Evolutionary conservation across 2,329 filamentous ascomycete species (phyloP).

Genomic region (Hypoxylon sp.): DNA sequence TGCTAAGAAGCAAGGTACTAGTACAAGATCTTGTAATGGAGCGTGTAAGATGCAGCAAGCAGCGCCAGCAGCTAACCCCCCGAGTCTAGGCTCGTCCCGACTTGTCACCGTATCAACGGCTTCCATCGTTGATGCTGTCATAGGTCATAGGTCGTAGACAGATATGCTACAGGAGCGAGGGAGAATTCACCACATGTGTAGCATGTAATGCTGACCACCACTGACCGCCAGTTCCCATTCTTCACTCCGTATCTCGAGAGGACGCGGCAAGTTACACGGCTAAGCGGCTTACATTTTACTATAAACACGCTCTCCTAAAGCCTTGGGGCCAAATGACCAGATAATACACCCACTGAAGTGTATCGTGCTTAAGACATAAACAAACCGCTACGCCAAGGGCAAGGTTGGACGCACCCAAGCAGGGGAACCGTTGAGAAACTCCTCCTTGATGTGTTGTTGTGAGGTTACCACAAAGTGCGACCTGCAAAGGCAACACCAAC

Average conservation of each 20-base stretch:
- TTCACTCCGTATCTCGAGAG: conserved; percentile 16
- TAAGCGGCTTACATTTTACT: conserved; percentile 28
- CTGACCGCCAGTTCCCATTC: conserved; percentile 8
- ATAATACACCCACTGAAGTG: conserved; percentile 29
- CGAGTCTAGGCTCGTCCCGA: conserved; percentile 25
- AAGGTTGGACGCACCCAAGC: conserved; percentile 16
- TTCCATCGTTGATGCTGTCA: conserved; percentile 14
- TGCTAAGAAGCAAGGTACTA: conserved; percentile 36
- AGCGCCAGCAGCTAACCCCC: conserved; percentile 18
- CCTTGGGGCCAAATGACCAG: conserved; percentile 23
- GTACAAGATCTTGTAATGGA: conserved; percentile 42
- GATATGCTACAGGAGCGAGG: conserved; percentile 11
- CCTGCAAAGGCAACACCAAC: conserved; percentile 30
- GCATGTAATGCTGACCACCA: conserved; percentile 23
- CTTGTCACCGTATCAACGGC: conserved; percentile 27
- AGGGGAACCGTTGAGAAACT: conserved; percentile 19
- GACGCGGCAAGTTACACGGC: conserved; percentile 33
- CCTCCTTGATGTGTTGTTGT: conserved; percentile 23
- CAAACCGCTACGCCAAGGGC: conserved; percentile 25
- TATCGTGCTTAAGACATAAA: conserved; percentile 36
- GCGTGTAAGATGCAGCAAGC: conserved; percentile 32
- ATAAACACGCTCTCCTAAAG: conserved; percentile 13
- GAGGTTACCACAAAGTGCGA: conserved; percentile 37
- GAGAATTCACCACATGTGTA: conserved; percentile 25
- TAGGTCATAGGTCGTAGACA: not conserved